Conservation (phyloP, 495 filamentous ascomycete species). For the Articulospora tetracladia region DNA sequence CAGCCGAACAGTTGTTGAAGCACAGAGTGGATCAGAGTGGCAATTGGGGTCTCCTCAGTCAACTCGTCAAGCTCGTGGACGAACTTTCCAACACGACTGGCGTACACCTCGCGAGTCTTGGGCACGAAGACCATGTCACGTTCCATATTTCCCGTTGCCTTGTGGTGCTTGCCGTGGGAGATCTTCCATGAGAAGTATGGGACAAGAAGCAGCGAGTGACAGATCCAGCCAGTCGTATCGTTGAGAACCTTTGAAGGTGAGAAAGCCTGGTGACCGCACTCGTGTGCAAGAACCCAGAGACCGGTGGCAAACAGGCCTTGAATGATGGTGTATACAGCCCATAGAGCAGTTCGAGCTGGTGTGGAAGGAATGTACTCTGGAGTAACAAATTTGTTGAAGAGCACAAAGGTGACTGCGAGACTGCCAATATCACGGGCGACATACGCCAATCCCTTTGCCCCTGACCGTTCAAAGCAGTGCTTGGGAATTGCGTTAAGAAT, state of each 20-base stretch:
- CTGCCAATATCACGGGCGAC: constrained; percentile 65
- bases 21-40: constrained; percentile 66
- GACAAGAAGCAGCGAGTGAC: constrained; percentile 77
- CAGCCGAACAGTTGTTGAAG: constrained; percentile 87
- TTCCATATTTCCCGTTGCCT: constrained; percentile 91
- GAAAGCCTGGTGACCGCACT: constrained; percentile 87
- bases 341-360: constrained; percentile 52
- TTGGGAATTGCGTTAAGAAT: constrained; percentile 79
- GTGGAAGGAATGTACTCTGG: constrained; percentile 57
- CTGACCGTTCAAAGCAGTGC: constrained; percentile 75
- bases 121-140: constrained; percentile 98
- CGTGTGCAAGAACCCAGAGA: constrained; percentile 81
- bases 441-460: constrained; percentile 56
- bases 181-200: constrained; percentile 95
- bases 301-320: constrained; percentile 79
- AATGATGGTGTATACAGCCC: constrained; percentile 65
- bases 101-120: constrained; percentile 73
- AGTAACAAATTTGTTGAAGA: constrained; percentile 60
- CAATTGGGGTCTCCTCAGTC: constrained; percentile 90
- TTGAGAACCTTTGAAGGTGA: constrained; percentile 76
- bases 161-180: constrained; percentile 91
- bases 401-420: constrained; percentile 60
- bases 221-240: constrained; percentile 80
- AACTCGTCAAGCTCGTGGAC: constrained; percentile 81
- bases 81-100: constrained; percentile 62